phyloP scores from a whole-genome alignment of 2,329 filamentous ascomycete species.

The Colletotrichum gloeosporioides region DNA sequence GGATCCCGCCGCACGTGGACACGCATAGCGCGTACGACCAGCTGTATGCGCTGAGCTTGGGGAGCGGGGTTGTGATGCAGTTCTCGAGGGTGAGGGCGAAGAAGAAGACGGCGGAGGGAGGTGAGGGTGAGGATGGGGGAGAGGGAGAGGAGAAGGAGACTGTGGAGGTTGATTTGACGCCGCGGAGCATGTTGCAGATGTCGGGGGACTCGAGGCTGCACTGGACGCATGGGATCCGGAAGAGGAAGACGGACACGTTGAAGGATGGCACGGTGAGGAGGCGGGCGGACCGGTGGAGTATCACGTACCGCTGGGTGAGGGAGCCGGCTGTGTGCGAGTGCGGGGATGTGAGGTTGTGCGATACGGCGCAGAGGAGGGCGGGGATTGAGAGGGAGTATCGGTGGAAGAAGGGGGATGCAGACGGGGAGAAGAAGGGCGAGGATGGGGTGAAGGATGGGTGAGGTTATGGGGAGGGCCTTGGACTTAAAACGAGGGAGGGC shows the following conservation, averaged over 20 bases:
- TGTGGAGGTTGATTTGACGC: conserved; percentile 51
- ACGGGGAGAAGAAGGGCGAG: neutral
- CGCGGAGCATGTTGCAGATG: conserved; percentile 58
- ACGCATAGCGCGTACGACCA: conserved; percentile 51
- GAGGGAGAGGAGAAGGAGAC: neutral
- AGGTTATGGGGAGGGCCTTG: too few relatives aligned
- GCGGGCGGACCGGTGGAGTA: conserved; percentile 55
- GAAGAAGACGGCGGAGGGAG: neutral
- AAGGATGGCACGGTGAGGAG: conserved; percentile 48
- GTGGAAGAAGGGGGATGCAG: conserved; percentile 42
- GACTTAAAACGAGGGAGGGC: too few relatives aligned
- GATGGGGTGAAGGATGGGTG: neutral
- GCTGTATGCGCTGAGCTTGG: conserved; percentile 50
- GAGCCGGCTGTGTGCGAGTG: conserved; percentile 53
- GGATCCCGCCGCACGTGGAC: conserved; percentile 67
- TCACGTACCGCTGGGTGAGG: conserved; percentile 60
- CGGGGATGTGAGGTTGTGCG: conserved; percentile 53
- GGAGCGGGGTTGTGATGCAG: conserved; percentile 48
- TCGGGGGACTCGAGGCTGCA: conserved; percentile 54
- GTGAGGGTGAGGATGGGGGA: neutral
- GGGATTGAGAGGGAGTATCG: conserved; percentile 56
- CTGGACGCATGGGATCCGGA: conserved; percentile 62
- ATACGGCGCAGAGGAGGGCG: conserved; percentile 51
- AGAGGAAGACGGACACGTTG: conserved; percentile 56
- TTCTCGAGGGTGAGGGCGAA: conserved; percentile 35